Conservation (phyloP, 2,329 filamentous ascomycete species). For the Metarhizium guizhouense region DNA sequence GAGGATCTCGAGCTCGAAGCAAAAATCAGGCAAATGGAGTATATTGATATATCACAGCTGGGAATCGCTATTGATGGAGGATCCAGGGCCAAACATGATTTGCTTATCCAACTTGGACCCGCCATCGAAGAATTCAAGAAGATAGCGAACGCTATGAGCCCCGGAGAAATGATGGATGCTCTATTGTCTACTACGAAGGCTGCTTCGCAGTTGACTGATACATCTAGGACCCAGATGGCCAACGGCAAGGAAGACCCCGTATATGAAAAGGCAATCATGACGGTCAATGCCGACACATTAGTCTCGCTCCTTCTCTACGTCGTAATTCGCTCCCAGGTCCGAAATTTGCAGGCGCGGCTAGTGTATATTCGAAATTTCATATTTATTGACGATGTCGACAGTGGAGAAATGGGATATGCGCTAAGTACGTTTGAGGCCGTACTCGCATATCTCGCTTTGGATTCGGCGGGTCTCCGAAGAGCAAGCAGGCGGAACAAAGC, state of each 20-base stretch:
- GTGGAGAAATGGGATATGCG: conserved; percentile 90
- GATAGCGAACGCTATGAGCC: conserved; percentile 66
- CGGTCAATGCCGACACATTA: conserved; percentile 76
- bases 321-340: conserved; percentile 81
- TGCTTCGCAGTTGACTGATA: conserved; percentile 59
- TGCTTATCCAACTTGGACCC: conserved; percentile 65
- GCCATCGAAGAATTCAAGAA: conserved; percentile 87
- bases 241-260: conserved; percentile 20
- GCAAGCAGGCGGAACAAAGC: conserved; percentile 80
- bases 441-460: conserved; percentile 73
- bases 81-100: conserved; percentile 67
- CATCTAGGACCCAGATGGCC: conserved; percentile 30
- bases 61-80: conserved; percentile 80
- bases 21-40: conserved; percentile 87
- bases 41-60: conserved; percentile 88
- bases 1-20: conserved; percentile 85
- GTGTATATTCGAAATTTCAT: conserved; percentile 97
- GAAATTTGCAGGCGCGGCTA: conserved; percentile 78
- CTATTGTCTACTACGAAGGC: conserved; percentile 75
- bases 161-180: conserved; percentile 81
- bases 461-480: conserved; percentile 72
- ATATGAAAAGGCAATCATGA: conserved; percentile 47
- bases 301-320: conserved; percentile 88
- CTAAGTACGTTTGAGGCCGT: conserved; percentile 95
- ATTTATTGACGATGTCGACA: conserved; percentile 96